A percentile compares a stretch with the other conserved stretches of the same genome.
Conservation (phyloP, 1,284 basidiomycete species). For the Moesziomyces globuligerus region DNA sequence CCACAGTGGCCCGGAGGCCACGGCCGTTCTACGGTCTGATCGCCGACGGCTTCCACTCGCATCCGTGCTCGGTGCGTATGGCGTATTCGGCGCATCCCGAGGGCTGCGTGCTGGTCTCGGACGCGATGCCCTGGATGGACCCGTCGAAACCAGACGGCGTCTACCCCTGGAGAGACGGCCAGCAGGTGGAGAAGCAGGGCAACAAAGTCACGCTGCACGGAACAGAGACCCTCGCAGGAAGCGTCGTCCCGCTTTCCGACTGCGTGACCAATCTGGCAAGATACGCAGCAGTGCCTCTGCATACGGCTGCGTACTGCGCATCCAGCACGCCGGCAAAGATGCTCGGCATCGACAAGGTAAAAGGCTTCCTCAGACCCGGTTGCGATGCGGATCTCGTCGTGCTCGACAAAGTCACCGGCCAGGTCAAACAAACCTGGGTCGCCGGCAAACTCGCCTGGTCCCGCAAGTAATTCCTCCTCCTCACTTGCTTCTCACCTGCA, state of each 20-base stretch:
- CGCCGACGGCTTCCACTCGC: slow-evolving; percentile 88
- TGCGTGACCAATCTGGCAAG: slow-evolving; percentile 83
- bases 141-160: slow-evolving; percentile 83
- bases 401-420: slow-evolving; percentile 76
- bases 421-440: slow-evolving; percentile 82
- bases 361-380: slow-evolving; percentile 81
- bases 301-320: slow-evolving; percentile 83
- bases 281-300: slow-evolving; percentile 83
- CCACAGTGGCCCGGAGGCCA: slow-evolving; percentile 1
- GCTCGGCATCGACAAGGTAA: slow-evolving; percentile 77
- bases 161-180: slow-evolving; percentile 85
- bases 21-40: slow-evolving; percentile 83
- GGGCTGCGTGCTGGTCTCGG: slow-evolving; percentile 86
- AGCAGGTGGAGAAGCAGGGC: slow-evolving; percentile 81
- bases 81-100: slow-evolving; percentile 84
- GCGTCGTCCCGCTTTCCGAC: slow-evolving; percentile 76
- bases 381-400: slow-evolving; percentile 82
- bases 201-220: slow-evolving; percentile 83
- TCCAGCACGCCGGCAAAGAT: slow-evolving; percentile 84
- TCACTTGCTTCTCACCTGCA: too few species aligned
- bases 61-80: slow-evolving; percentile 86
- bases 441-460: slow-evolving; percentile 71
- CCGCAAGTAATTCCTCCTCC: not conserved
- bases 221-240: slow-evolving; percentile 84
- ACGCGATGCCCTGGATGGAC: slow-evolving; percentile 88